Conservation (phyloP, 805 yeast genomes). For the Dipodascus geniculatus region DNA sequence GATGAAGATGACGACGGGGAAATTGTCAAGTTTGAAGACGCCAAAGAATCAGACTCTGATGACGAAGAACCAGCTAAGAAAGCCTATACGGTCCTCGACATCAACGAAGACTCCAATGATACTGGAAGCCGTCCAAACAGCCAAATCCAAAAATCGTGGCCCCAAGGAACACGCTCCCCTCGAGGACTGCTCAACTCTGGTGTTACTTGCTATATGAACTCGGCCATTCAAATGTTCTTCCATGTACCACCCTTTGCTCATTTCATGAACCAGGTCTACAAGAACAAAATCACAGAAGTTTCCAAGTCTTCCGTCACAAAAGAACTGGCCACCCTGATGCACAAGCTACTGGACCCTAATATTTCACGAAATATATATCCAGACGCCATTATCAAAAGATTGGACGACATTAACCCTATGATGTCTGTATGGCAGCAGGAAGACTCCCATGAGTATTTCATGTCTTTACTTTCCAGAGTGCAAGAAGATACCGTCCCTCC, state of each 20-base stretch:
- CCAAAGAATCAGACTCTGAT: neutral
- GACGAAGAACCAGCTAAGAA: neutral
- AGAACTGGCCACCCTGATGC: slow-evolving; percentile 22
- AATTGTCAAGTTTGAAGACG: neutral
- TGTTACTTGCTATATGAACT: slow-evolving; percentile 93
- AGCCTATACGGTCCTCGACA: slow-evolving; percentile 35
- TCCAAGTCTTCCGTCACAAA: slow-evolving; percentile 17
- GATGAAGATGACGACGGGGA: slow-evolving; percentile 4
- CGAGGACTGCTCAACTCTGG: slow-evolving; percentile 79
- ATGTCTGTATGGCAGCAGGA: slow-evolving; percentile 97
- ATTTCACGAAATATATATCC: slow-evolving; percentile 51
- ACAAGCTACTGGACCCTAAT: slow-evolving; percentile 16
- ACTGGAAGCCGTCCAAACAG: slow-evolving; percentile 48
- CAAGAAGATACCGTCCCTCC: slow-evolving; percentile 91
- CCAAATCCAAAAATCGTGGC: slow-evolving; percentile 62
- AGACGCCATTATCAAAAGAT: slow-evolving; percentile 51
- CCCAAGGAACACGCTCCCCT: slow-evolving; percentile 34
- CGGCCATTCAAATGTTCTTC: slow-evolving; percentile 82
- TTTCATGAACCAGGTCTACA: slow-evolving; percentile 56
- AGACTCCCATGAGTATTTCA: slow-evolving; percentile 93
- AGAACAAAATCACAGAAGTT: slow-evolving; percentile 33
- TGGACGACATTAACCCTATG: slow-evolving; percentile 85
- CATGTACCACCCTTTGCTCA: slow-evolving; percentile 88
- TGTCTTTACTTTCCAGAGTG: slow-evolving; percentile 76
- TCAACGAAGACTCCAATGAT: slow-evolving; percentile 48